Evolutionary conservation across 345 rosid species (phyloP), one percentile per base, ranked within the genome.

Genomic region (Geranium rotundifolium): DNA sequence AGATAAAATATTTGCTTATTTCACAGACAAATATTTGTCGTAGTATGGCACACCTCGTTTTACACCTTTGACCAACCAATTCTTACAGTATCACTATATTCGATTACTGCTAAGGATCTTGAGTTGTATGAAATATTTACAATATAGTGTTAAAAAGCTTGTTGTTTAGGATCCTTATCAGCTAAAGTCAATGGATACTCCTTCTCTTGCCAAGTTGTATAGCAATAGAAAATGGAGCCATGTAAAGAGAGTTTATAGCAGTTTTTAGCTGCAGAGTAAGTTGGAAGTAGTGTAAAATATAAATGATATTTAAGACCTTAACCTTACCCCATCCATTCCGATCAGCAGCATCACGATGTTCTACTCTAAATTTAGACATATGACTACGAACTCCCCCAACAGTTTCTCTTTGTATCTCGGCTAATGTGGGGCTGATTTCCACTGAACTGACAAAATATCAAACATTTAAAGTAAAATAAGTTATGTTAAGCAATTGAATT

Each of bases 341-440:
- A 61, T 86, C 91, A 34, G 90, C 79, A 63, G 99, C 99, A 93
- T 93, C 99, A 37, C 91, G 97, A 20, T 84, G 67, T 72, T 93
- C 96, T 61, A 90, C 96, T 69, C 74, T 87, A 75, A 87, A 88
- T 82, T 81, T 93, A 67, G 88, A 75, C 64, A 79, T 67, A 76
- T 93, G 99, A 75, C 90, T 84, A 46, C 68, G 81, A 68, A 86
- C 88, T 82, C 83, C 85, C 71, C 96, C 91, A 69, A 93, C 86
- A 61, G 96, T 93, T 75, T 84, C 87, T 71, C 81, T 82, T 61
- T 93, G 99, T 76, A 83, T 79, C 68, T 87, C 77, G 57, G 95
- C 97, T 64, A 93, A 77, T 50, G 96, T 82, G 37, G 95, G 85
- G 74, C 99, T 93, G 71, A 93, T 93, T 80, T 93, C 99, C 71